Conservation (phyloP, 2,329 filamentous ascomycete genomes). For the Fusarium pseudonygamai region DNA sequence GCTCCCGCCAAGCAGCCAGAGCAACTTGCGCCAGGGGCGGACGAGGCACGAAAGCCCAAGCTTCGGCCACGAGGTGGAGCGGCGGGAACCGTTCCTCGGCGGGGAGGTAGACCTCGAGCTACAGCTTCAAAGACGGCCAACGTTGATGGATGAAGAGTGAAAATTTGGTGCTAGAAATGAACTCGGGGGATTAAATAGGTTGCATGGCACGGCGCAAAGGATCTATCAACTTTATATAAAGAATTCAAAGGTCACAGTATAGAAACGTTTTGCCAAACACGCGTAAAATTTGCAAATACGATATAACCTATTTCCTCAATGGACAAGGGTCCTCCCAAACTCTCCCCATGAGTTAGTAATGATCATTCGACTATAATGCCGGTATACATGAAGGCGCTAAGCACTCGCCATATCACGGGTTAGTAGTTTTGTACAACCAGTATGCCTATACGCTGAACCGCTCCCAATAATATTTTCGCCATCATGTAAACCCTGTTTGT, state of each 20-base stretch:
- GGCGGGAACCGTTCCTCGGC: constrained; percentile 36
- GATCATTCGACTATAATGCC: constrained; percentile 28
- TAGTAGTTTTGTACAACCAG: constrained; percentile 38
- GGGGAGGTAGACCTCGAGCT: constrained; percentile 43
- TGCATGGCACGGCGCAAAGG: constrained; percentile 40
- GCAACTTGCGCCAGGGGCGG: constrained; percentile 27
- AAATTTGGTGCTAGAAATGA: background rate
- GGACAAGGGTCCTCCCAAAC: constrained; percentile 29
- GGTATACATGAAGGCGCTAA: constrained; percentile 28
- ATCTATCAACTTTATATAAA: constrained; percentile 6
- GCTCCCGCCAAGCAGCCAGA: constrained; percentile 27
- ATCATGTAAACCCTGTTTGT: constrained; percentile 28
- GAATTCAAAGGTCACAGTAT: background rate
- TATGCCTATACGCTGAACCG: constrained; percentile 17
- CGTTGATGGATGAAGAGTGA: background rate
- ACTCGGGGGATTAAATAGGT: constrained; percentile 1
- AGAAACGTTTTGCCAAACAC: constrained; percentile 24
- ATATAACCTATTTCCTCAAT: constrained; percentile 29
- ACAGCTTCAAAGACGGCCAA: constrained; percentile 34
- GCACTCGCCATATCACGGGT: constrained; percentile 29
- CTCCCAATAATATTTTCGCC: constrained; percentile 37
- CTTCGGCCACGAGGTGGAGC: constrained; percentile 41
- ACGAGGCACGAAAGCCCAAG: constrained; percentile 44
- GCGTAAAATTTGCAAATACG: constrained; percentile 35
- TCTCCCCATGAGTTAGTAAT: constrained; percentile 24